Evolutionary conservation across 2,329 filamentous ascomycete genomes (phyloP).

Genomic region (Cercospora zeina): DNA sequence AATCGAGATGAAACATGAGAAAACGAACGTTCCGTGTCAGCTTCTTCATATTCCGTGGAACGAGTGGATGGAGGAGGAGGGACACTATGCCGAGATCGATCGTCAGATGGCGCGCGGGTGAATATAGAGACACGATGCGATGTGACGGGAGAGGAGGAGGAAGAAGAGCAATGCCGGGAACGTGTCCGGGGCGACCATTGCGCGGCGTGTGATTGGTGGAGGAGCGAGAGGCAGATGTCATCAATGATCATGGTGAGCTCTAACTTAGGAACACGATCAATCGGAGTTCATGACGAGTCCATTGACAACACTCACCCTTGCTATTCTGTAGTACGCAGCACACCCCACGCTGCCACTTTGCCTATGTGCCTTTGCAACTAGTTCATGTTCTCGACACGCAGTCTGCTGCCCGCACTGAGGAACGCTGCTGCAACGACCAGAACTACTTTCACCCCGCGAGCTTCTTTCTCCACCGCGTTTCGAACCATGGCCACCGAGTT

Average conservation of each 20-base stretch:
- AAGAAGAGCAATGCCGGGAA: background rate
- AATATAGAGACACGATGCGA: too few species aligned
- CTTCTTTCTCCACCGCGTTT: slow-evolving; percentile 27
- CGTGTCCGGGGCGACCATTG: slow-evolving; percentile 8
- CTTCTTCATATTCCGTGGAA: too few species aligned
- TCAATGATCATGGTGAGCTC: slow-evolving; percentile 13
- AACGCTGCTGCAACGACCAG: background rate
- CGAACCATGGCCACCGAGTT: slow-evolving; percentile 51
- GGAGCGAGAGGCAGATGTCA: background rate
- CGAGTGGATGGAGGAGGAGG: background rate
- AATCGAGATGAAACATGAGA: too few species aligned
- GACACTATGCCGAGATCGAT: too few species aligned
- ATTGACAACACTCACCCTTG: background rate
- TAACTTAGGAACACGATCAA: slow-evolving; percentile 3
- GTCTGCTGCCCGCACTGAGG: slow-evolving; percentile 7
- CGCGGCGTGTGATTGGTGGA: background rate
- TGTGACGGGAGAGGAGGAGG: too few species aligned
- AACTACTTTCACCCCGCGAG: background rate
- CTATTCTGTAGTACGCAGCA: background rate
- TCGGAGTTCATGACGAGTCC: slow-evolving; percentile 16
- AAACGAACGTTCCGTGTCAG: too few species aligned
- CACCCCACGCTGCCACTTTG: background rate
- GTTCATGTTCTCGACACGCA: slow-evolving; percentile 23
- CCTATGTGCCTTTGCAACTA: background rate
- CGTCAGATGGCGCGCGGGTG: too few species aligned